Base-by-base conservation (phyloP, 805 yeast genomes). In the Wickerhamomyces chambardii region DNA sequence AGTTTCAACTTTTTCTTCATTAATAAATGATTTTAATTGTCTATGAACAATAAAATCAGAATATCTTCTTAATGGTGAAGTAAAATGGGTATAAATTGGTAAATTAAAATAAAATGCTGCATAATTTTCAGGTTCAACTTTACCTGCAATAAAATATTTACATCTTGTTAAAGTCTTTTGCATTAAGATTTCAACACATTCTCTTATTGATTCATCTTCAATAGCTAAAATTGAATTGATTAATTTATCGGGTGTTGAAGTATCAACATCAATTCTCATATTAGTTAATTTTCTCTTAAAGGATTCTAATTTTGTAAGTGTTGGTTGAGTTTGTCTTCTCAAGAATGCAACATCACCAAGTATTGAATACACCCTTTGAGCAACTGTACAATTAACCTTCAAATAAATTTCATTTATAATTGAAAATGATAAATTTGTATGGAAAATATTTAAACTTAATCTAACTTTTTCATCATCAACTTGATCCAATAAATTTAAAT, bases 11-110 rank as follows among this genome's bases (percentile, higher is more conserved):
- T 22, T 16, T 19, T 17, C 36, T 17, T 30, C 38, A 50, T 40
- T 59, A 28, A 92, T 55, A 19, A 80, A 73, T 2, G 76, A 56
- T 53, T 84, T 89, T 46, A 92, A 63, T 61, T 92, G 98, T 48
- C 96, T 75, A 53, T 92, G 98, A 28, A 85, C 97, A 45, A 89
- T 74, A 34, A 85, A 68, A 56, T 92, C 98, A 2, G 95, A 87
- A 56, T 89, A 92, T 49, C 98, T 73, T 55, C 95, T 74, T 53
- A 86, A 64, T 14, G 98, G 97, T 2, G 95, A 75, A n/a, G 84
- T 82, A 64, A 89, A 89, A 58, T 90, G 97, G 0, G 97, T 85
- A 56, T 85, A 92, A 30, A 86, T 64, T 21, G 96, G 95, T 38
- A 83, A 56, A 44, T 86, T 86, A 53, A 81, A 74, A 51, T 84